These are phyloP conservation scores for Castanea mollissima DNA, from an alignment of 306 rosid genomes.

Conservation along the genomic window DNA sequence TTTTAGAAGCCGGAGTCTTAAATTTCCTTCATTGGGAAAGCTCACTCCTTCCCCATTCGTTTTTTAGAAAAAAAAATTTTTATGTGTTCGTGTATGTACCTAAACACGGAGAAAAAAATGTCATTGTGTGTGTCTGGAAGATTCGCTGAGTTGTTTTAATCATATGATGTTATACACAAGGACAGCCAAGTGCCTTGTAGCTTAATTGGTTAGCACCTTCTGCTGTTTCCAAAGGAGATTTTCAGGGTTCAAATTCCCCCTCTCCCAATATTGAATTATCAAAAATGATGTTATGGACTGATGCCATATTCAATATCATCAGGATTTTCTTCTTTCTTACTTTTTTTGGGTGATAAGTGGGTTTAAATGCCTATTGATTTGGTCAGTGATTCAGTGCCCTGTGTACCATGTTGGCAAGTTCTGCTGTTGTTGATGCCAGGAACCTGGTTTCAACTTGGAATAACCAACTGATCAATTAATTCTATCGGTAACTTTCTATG, in stretches of 20 bases:
- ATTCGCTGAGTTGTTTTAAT: not conserved
- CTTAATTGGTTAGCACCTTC: no score
- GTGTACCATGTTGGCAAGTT: not conserved
- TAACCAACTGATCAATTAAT: not conserved
- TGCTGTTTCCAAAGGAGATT: no score
- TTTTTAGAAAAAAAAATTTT: no score
- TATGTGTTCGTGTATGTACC: no score
- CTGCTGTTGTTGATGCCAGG: not conserved
- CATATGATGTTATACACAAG: not conserved
- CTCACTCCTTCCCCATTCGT: no score
- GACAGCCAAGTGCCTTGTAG: not conserved
- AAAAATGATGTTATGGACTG: no score
- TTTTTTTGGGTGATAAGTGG: not conserved
- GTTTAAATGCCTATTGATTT: not conserved
- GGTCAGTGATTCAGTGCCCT: not conserved
- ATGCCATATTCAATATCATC: not conserved
- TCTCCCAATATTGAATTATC: no score
- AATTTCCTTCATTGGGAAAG: no score
- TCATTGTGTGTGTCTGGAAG: not conserved
- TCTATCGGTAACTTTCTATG: no score
- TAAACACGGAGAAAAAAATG: no score
- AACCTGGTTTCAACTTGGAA: not conserved
- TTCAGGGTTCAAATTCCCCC: no score
- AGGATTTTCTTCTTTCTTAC: not conserved
- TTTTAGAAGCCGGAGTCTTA: not conserved